A percentile compares a stretch with the other conserved stretches of the same genome.
These are phyloP conservation scores for Streptanthus diversifolius DNA, from an alignment of 345 rosid genomes.

Conservation along the genomic window DNA sequence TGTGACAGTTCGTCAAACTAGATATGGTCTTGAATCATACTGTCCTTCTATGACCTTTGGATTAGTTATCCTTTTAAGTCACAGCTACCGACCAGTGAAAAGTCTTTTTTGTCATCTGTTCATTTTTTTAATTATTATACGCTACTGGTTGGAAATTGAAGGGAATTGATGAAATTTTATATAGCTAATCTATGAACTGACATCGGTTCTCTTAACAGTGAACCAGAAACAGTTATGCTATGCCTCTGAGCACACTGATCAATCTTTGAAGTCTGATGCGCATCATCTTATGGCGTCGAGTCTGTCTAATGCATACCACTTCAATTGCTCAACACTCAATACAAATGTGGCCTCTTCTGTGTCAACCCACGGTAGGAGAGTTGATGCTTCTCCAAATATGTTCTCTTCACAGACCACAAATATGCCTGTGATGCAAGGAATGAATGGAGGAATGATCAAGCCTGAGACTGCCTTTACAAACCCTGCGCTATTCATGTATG, in stretches of 20 bases:
- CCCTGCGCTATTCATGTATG: slow-evolving; percentile 62
- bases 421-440: slow-evolving; percentile 68
- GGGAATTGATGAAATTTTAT: background rate
- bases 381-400: slow-evolving; percentile 56
- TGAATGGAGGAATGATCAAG: slow-evolving; percentile 82
- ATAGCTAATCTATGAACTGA: slow-evolving; percentile 21
- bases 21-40: background rate
- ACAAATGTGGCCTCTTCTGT: slow-evolving; percentile 55
- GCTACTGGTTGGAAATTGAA: background rate
- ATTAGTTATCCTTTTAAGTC: background rate
- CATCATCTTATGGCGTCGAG: slow-evolving; percentile 50
- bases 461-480: slow-evolving; percentile 70
- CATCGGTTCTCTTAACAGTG: slow-evolving; percentile 42
- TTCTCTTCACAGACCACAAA: slow-evolving; percentile 64
- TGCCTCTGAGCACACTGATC: slow-evolving; percentile 52
- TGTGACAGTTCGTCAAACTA: background rate
- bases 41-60: background rate
- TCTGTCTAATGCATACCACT: slow-evolving; percentile 52
- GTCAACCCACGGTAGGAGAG: slow-evolving; percentile 61
- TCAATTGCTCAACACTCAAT: slow-evolving; percentile 65
- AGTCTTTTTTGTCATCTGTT: background rate
- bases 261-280: slow-evolving; percentile 56
- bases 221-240: slow-evolving; percentile 63
- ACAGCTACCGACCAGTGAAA: background rate
- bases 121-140: background rate